Evolutionary conservation across 345 rosid genomes (phyloP).

Genomic region (Populus deltoides): DNA sequence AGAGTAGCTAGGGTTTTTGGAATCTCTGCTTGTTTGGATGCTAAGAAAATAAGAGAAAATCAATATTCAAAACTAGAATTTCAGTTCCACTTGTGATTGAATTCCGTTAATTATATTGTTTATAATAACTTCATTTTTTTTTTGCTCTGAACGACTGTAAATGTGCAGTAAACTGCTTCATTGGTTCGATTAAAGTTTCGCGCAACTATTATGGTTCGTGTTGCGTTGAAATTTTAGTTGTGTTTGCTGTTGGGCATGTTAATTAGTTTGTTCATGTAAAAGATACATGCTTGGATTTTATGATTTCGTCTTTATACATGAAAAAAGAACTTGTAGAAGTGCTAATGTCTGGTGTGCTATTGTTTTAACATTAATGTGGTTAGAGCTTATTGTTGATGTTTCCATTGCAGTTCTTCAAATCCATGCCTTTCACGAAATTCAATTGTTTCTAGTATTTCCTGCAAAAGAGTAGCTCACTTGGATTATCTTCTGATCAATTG

Average conservation of each 20-base stretch:
- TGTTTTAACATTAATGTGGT: background rate
- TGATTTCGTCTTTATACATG: background rate
- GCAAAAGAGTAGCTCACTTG: constrained; percentile 37
- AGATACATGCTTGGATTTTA: background rate
- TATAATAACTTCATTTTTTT: background rate
- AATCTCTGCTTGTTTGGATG: constrained; percentile 2
- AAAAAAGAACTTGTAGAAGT: background rate
- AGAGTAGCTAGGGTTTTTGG: constrained; percentile 4
- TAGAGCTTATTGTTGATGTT: constrained; percentile 13
- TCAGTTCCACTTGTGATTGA: background rate
- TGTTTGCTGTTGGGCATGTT: background rate
- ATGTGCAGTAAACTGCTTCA: background rate
- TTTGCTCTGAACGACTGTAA: background rate
- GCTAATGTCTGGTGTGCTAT: background rate
- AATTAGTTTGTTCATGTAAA: background rate
- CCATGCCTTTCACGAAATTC: constrained; percentile 46
- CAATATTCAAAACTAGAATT: background rate
- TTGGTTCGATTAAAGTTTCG: background rate
- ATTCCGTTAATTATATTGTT: background rate
- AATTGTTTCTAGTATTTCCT: constrained; percentile 31
- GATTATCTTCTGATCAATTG: constrained; percentile 44
- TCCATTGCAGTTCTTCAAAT: constrained; percentile 52
- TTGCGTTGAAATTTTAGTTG: background rate
- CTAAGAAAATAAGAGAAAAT: background rate
- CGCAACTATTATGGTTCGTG: background rate